A percentile compares a stretch with the other conserved stretches of the same genome.
Conservation (phyloP, 2,329 filamentous ascomycete genomes). For the Aspergillus jensenii region DNA sequence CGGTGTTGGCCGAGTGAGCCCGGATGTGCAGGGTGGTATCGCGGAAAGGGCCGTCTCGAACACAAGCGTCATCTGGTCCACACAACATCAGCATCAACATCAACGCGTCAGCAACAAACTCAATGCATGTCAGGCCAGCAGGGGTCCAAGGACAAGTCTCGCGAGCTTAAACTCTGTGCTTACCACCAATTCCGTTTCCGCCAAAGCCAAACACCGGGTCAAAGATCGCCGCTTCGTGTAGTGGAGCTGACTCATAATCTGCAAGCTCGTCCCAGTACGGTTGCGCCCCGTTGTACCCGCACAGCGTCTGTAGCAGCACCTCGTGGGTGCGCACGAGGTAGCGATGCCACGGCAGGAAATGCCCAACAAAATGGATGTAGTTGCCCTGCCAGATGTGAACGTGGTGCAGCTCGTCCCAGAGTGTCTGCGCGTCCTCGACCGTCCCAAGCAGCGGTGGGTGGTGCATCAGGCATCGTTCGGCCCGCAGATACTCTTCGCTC, state of each 20-base stretch:
- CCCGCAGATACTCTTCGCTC: slow-evolving; percentile 1
- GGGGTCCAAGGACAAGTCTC: neutral
- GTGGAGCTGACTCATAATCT: slow-evolving; percentile 4
- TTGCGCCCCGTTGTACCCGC: slow-evolving; percentile 3
- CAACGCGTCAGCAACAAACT: neutral
- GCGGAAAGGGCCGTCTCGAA: slow-evolving; percentile 1
- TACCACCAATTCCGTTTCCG: neutral
- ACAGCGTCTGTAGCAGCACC: slow-evolving; percentile 1
- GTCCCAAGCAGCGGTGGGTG: slow-evolving; percentile 2
- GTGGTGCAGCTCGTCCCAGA: slow-evolving; percentile 8
- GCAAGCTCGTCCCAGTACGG: slow-evolving; percentile 7
- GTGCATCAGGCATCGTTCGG: slow-evolving; percentile 7
- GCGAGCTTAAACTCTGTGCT: neutral
- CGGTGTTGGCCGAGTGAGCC: neutral
- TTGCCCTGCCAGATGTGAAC: slow-evolving; percentile 7
- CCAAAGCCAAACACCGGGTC: slow-evolving; percentile 8
- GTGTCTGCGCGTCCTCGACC: neutral
- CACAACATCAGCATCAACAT: neutral
- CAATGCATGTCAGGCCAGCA: neutral
- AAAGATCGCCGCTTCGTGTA: neutral
- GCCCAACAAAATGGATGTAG: slow-evolving; percentile 5
- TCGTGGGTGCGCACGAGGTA: slow-evolving; percentile 11
- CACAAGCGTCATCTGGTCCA: neutral
- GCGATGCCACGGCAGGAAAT: slow-evolving; percentile 9
- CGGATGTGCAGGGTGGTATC: neutral